Conservation (phyloP, 352 stramenopile species). For the Phytopythium oedochilum region DNA sequence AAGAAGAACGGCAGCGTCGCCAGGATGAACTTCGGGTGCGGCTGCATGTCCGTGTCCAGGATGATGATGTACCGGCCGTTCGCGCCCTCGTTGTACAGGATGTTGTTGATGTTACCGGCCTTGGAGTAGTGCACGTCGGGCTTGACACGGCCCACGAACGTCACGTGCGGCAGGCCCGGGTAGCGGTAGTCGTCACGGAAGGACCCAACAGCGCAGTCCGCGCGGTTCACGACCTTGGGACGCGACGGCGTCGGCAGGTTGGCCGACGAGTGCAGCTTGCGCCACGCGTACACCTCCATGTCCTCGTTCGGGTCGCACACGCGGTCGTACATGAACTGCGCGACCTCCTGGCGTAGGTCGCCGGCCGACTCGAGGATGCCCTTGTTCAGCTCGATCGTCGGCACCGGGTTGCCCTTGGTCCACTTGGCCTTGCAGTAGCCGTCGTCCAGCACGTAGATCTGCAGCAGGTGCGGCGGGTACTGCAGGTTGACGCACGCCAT, state of each 20-base stretch:
- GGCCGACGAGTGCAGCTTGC: slow-evolving; percentile 78
- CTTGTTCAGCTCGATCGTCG: slow-evolving; percentile 77
- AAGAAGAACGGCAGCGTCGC: slow-evolving; percentile 81
- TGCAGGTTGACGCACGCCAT: slow-evolving; percentile 87
- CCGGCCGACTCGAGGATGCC: slow-evolving; percentile 73
- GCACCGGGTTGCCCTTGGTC: slow-evolving; percentile 65
- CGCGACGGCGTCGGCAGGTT: slow-evolving; percentile 66
- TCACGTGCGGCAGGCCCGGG: slow-evolving; percentile 67
- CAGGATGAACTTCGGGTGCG: slow-evolving; percentile 71
- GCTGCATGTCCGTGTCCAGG: slow-evolving; percentile 83
- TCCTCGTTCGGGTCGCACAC: slow-evolving; percentile 82
- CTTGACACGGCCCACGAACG: slow-evolving; percentile 77
- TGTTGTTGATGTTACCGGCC: slow-evolving; percentile 88
- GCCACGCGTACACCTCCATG: slow-evolving; percentile 82
- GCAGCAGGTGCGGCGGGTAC: slow-evolving; percentile 78
- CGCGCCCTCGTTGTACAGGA: slow-evolving; percentile 78
- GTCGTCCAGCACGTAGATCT: slow-evolving; percentile 83
- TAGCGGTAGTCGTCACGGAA: slow-evolving; percentile 84
- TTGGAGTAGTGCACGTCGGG: slow-evolving; percentile 81
- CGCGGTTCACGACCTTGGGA: slow-evolving; percentile 60
- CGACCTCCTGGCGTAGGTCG: slow-evolving; percentile 74
- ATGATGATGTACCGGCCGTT: slow-evolving; percentile 80
- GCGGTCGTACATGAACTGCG: slow-evolving; percentile 84
- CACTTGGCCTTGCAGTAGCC: slow-evolving; percentile 86
- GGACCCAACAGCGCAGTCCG: slow-evolving; percentile 67